Evolutionary conservation across 1,284 basidiomycete genomes (phyloP), one percentile per base, ranked within the genome.

Genomic region (Rhizopogon parksii): DNA sequence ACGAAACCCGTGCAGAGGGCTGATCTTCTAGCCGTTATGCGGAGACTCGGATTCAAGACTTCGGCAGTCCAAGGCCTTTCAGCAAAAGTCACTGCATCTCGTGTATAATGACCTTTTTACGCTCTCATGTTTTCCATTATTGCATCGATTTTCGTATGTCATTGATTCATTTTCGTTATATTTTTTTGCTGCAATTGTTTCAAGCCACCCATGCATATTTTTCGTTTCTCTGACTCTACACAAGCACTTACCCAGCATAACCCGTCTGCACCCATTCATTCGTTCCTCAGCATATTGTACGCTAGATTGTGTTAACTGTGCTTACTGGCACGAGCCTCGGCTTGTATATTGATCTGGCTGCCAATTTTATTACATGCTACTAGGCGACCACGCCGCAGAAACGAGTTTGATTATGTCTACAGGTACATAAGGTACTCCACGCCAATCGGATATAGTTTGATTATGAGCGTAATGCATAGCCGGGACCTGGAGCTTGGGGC

Each of bases 1-100:
- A 73, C 86, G 48, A 96, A 96, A 70, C 94, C 93, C 0, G 73
- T 96, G 59, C 85, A 90, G 66, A 93, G 93, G 69, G 78, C 81
- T 15, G 91, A 93, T 63, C 73, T 96, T 32, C 72, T 94, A 47
- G 79, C 76, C 55, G 85, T 82, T 55, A 88, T 85, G 82, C 83
- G 85, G 42, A 80, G 88, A 63, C 77, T 95, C 37, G 92, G 93
- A 24, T 95, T 95, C 77, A 90, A 84, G 75, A 90, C 85, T 15
- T 80, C 85, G n/a, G 80, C 83, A n/a, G 75, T 81, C 54, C 83
- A 79, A 57, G 79, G 77, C 45, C 71, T 74, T 50, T 68, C 73
- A 39, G 73, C 58, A 69, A 82, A 74, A 63, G 69, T 83, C 54
- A 74, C 75, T 53, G 64, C 76, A 52, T 66, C 71, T 51, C 70